phyloP scores from a whole-genome alignment of 2,329 filamentous ascomycete genomes.

The Zasmidium citrigriseum region DNA sequence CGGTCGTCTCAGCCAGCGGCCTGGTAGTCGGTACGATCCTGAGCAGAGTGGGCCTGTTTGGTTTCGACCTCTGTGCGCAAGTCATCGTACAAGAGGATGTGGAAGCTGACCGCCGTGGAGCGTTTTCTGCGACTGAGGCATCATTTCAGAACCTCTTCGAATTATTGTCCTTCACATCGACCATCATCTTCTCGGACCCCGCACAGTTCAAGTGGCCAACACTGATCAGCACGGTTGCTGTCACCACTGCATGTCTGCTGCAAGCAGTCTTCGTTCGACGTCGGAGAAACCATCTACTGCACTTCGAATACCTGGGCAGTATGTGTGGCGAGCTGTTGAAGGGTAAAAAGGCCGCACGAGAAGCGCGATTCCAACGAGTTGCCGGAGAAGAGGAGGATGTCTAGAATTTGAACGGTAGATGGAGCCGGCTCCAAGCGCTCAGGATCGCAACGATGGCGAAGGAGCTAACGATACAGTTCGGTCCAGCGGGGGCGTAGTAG shows the following conservation, averaged over 20 bases:
- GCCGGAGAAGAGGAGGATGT: background rate
- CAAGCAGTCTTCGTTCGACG: constrained; percentile 61
- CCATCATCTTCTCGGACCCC: constrained; percentile 64
- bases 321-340: background rate
- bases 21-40: background rate
- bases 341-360: background rate
- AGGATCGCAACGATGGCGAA: background rate
- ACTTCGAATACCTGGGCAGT: constrained; percentile 34
- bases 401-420: background rate
- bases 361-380: background rate
- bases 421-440: background rate
- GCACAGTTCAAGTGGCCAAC: constrained; percentile 65
- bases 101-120: constrained; percentile 53
- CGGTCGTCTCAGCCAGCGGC: background rate
- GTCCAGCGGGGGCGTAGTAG: too few species aligned
- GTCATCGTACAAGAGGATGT: constrained; percentile 49
- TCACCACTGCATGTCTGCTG: constrained; percentile 50
- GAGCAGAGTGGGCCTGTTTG: constrained; percentile 47
- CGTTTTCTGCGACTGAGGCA: constrained; percentile 69
- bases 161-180: constrained; percentile 65
- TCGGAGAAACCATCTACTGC: constrained; percentile 62
- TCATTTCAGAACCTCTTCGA: constrained; percentile 67
- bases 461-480: too few species aligned
- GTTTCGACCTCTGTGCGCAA: constrained; percentile 50
- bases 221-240: constrained; percentile 57